Conservation (phyloP, 495 filamentous ascomycete species). For the Neurospora hispaniola region DNA sequence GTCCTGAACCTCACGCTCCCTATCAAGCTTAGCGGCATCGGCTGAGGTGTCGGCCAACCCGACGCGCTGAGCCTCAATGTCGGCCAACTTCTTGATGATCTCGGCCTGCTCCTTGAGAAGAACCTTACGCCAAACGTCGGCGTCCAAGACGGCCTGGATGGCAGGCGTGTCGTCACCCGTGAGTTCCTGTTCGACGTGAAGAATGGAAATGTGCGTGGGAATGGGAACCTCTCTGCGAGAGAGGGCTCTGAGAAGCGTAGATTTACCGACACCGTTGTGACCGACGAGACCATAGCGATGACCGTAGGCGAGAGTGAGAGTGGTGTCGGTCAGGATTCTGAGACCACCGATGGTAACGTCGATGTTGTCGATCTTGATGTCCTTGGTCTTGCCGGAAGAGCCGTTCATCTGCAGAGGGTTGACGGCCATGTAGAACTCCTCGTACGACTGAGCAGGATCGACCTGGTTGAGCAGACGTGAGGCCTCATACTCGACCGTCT, state of each 20-base stretch:
- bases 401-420: conserved; percentile 84
- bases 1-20: conserved; percentile 82
- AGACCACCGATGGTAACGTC: conserved; percentile 86
- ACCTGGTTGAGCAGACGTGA: conserved; percentile 79
- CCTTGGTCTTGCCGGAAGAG: conserved; percentile 79
- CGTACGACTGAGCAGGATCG: conserved; percentile 82
- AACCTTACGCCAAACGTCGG: conserved; percentile 97
- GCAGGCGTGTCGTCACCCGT: conserved; percentile 93
- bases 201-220: conserved; percentile 93
- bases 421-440: conserved; percentile 99
- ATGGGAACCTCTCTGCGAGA: conserved; percentile 90
- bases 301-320: conserved; percentile 82
- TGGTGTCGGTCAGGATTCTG: conserved; percentile 83
- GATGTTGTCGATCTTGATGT: conserved; percentile 94
- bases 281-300: conserved; percentile 94
- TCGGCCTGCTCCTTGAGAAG: conserved; percentile 84
- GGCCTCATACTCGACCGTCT: conserved; percentile 95
- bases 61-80: conserved; percentile 68
- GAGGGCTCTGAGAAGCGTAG: conserved; percentile 81
- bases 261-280: conserved; percentile 99
- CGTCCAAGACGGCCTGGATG: conserved; percentile 90
- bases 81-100: conserved; percentile 67
- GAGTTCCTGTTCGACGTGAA: conserved; percentile 98
- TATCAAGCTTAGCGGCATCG: conserved; percentile 74
- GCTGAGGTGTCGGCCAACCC: conserved; percentile 76